A percentile compares a stretch with the other conserved stretches of the same genome.
phyloP scores from a whole-genome alignment of 192 early-diverging fungal species.

The Chytriomyces sp. region DNA sequence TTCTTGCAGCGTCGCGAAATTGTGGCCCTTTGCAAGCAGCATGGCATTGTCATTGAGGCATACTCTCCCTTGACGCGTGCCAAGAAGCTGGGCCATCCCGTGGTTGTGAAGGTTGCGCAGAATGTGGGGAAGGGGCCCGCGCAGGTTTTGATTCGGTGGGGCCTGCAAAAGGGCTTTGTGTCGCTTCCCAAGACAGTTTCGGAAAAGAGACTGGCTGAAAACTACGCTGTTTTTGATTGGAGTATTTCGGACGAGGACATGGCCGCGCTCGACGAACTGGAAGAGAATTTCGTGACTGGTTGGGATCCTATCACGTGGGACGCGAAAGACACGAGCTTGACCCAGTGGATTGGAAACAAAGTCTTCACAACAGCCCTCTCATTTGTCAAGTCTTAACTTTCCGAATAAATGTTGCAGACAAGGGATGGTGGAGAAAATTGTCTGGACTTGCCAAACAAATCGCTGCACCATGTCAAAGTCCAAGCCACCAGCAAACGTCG shows the following conservation, averaged over 20 bases:
- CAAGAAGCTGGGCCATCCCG: slow-evolving; percentile 46
- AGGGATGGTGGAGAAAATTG: too few species aligned
- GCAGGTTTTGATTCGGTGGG: slow-evolving; percentile 65
- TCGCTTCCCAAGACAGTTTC: slow-evolving; percentile 60
- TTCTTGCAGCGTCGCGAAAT: slow-evolving; percentile 71
- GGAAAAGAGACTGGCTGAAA: slow-evolving; percentile 56
- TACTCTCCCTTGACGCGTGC: slow-evolving; percentile 73
- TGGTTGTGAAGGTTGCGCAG: slow-evolving; percentile 47
- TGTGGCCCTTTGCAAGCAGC: slow-evolving; percentile 67
- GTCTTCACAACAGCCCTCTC: neutral
- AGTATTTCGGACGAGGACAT: slow-evolving; percentile 59
- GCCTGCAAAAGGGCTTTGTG: slow-evolving; percentile 58
- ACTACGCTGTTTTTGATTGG: slow-evolving; percentile 62
- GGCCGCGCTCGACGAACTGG: slow-evolving; percentile 53
- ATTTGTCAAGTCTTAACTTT: too few species aligned
- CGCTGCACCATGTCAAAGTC: too few species aligned
- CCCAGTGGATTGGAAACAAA: neutral
- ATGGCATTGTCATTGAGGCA: slow-evolving; percentile 75
- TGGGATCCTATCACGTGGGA: slow-evolving; percentile 30
- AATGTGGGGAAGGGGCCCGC: slow-evolving; percentile 58
- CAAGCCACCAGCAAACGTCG: neutral
- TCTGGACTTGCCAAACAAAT: too few species aligned
- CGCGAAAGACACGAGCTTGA: neutral
- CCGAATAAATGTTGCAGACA: too few species aligned
- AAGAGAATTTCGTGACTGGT: slow-evolving; percentile 53